These are phyloP conservation scores for Immersiella caudata DNA, from an alignment of 495 filamentous ascomycete species.

Conservation along the genomic window DNA sequence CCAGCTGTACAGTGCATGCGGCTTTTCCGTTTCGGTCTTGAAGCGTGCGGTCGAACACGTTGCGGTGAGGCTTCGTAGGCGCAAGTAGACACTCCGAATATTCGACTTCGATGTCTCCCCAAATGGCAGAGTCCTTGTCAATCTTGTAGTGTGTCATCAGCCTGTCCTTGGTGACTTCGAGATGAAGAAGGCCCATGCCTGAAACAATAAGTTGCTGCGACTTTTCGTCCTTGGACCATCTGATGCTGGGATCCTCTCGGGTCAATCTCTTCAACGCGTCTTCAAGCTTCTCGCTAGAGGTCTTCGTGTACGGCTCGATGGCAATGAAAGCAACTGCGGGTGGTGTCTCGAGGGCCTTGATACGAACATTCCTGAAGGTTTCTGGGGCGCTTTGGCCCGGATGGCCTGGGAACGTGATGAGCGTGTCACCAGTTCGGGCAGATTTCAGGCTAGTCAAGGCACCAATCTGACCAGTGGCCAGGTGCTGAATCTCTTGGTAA, in stretches of 20 bases:
- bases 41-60: constrained; percentile 74
- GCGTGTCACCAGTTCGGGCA: constrained; percentile 89
- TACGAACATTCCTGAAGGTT: constrained; percentile 71
- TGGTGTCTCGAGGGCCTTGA: constrained; percentile 86
- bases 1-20: constrained; percentile 67
- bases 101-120: constrained; percentile 93
- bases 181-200: constrained; percentile 97
- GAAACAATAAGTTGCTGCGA: constrained; percentile 90
- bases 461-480: constrained; percentile 90
- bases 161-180: constrained; percentile 90
- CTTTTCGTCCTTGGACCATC: constrained; percentile 82
- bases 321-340: constrained; percentile 95
- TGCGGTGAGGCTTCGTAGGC: constrained; percentile 55
- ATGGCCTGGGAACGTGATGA: constrained; percentile 68
- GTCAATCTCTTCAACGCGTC: constrained; percentile 76
- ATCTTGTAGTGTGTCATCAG: constrained; percentile 86
- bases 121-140: constrained; percentile 66
- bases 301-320: constrained; percentile 79
- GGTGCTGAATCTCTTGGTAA: constrained; percentile 77
- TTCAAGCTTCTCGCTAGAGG: constrained; percentile 75
- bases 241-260: constrained; percentile 92
- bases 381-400: constrained; percentile 53
- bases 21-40: constrained; percentile 80
- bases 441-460: constrained; percentile 89
- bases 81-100: constrained; percentile 79